Base-by-base conservation (phyloP, 2,329 filamentous ascomycete genomes). In the Fusarium sp. region DNA sequence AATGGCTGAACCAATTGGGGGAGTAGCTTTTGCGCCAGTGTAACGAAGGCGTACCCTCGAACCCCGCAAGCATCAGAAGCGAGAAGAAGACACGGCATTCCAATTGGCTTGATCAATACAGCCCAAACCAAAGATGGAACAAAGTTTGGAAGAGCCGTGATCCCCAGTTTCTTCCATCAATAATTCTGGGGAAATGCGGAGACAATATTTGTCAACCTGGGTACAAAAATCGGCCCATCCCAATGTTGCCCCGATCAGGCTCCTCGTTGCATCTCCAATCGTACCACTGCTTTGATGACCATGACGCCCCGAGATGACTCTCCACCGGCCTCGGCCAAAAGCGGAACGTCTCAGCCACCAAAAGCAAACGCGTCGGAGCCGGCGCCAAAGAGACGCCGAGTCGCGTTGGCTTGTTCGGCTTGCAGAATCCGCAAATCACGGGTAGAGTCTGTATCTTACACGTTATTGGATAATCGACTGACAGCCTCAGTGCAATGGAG, bases 401-500 rank as follows among this genome's bases (percentile, higher is more conserved):
- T 66, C 5, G 63, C 63, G 6, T 9, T 66, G 18, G 63, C 63
- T 4, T 66, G 63, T 13, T 65, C 63, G 0, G 60, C 63, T 2
- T 66, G 63, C 3, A 66, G 63, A 16, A 66, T 66, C 23, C 63
- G 63, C 10, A 66, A 66, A 37, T 66, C 63, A 37, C 12, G 63
- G 40, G 63, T 64, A 23, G 18, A 4, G 18, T 21, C 3, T 23
- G 3, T 21, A 5, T 30, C 18, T 4, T 0, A 7, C 11, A 4
- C 13, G n/a, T 5, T 4, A 57, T 44, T 54, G 23, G 37, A 35
- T 3, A 7, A 3, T 1, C 46, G 2, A 28, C 53, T 21, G 3
- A 25, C 9, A 7, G 3, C 1, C 0, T 18, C 18, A 64, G 62
- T 66, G 63, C 3, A 65, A 66, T 15, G 63, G 63, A 37, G 13